Evolutionary conservation across 1,284 basidiomycete species (phyloP).

Genomic region (Marasmius tenuissimus): DNA sequence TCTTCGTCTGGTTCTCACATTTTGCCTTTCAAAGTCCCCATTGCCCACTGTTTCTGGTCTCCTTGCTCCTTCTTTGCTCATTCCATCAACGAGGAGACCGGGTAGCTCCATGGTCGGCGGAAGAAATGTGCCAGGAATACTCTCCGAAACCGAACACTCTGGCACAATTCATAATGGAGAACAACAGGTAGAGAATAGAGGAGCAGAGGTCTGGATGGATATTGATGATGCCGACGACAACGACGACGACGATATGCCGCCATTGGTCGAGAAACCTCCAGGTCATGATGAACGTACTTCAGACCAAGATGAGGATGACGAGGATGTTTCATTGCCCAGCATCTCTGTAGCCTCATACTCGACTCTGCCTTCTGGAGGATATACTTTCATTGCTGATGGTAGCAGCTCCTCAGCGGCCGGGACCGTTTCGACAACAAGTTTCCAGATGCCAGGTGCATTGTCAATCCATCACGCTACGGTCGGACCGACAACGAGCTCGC

Average conservation of each 20-base stretch:
- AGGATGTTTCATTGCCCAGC: background rate
- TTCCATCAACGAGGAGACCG: background rate
- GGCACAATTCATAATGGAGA: background rate
- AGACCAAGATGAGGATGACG: background rate
- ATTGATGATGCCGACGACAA: background rate
- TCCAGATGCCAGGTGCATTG: background rate
- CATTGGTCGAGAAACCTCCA: background rate
- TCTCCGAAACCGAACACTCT: background rate
- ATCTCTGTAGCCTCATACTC: background rate
- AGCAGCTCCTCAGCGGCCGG: background rate
- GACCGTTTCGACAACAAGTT: background rate
- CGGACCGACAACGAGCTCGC: background rate
- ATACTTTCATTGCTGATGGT: background rate
- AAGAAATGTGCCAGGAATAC: too few species aligned
- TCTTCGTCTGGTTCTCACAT: background rate
- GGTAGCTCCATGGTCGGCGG: too few species aligned
- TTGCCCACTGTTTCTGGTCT: background rate
- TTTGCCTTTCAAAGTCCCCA: background rate
- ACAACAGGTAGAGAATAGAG: background rate
- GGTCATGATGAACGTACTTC: background rate
- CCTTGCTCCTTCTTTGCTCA: background rate
- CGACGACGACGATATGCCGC: conserved; percentile 1
- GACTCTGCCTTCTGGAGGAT: background rate
- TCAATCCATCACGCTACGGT: background rate
- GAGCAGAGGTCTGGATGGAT: background rate